Conservation (phyloP, 2,329 filamentous ascomycete genomes). For the Stenocarpella maydis region DNA sequence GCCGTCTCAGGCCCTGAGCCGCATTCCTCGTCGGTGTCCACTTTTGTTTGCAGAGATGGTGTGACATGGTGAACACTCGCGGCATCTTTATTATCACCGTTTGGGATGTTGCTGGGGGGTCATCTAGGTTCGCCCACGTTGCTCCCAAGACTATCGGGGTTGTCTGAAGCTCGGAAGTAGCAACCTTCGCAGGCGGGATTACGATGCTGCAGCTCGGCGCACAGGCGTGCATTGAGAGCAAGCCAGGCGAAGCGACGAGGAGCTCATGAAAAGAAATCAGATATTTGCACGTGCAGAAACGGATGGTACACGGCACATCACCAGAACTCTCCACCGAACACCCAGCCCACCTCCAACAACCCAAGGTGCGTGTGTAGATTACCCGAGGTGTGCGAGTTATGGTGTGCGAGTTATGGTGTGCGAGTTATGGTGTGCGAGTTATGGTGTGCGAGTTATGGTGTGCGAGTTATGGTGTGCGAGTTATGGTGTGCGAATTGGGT, state of each 20-base stretch:
- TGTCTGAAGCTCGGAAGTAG: neutral
- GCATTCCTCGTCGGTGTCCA: slow-evolving; percentile 18
- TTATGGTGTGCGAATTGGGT: no score
- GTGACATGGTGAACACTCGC: neutral
- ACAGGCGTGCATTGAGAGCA: neutral
- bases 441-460: no score
- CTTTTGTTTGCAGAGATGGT: slow-evolving; percentile 13
- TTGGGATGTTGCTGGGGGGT: neutral
- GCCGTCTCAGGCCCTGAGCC: slow-evolving; percentile 14
- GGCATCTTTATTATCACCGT: neutral
- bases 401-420: no score
- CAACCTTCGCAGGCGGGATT: neutral
- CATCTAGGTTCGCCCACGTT: neutral
- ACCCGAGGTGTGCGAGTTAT: no score
- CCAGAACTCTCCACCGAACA: no score
- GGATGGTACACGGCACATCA: no score
- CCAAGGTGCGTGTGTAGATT: no score
- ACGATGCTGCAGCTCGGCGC: neutral
- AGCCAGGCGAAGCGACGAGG: neutral
- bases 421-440: no score
- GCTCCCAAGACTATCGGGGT: neutral
- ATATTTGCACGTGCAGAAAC: no score
- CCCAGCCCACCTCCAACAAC: no score
- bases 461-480: no score
- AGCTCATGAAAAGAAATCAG: neutral